Conservation (phyloP, 805 yeast genomes). For the Saccharomycopsis olivae region DNA sequence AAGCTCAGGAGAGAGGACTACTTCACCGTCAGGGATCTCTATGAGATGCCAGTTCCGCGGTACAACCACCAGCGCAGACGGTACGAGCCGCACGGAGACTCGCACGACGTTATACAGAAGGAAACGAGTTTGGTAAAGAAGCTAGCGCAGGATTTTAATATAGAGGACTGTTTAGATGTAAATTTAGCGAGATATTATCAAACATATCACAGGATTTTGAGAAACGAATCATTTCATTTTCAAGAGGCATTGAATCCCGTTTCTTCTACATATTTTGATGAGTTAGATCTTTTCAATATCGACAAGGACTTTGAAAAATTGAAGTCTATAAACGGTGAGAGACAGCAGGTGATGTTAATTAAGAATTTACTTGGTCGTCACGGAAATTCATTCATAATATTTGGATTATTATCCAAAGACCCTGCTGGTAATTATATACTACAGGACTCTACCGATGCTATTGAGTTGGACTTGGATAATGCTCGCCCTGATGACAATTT, state of each 20-base stretch:
- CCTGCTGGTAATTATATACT: constrained; percentile 60
- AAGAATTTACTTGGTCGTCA: constrained; percentile 83
- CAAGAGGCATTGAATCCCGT: constrained; percentile 25
- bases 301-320: constrained; percentile 10
- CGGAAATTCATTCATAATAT: constrained; percentile 60
- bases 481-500: constrained; percentile 53
- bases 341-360: constrained; percentile 47
- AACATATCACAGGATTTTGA: constrained; percentile 55
- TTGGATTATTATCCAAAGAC: constrained; percentile 63
- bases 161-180: constrained; percentile 28
- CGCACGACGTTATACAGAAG: constrained; percentile 7
- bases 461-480: constrained; percentile 56
- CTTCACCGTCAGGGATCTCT: constrained; percentile 39
- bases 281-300: constrained; percentile 9
- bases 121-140: constrained; percentile 8
- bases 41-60: constrained; percentile 49
- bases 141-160: constrained; percentile 15
- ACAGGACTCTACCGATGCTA: constrained; percentile 72
- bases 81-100: constrained; percentile 29
- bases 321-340: constrained; percentile 18
- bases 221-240: constrained; percentile 60
- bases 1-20: constrained; percentile 15
- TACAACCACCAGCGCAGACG: constrained; percentile 57
- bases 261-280: constrained; percentile 25
- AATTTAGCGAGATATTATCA: constrained; percentile 50